Conservation (phyloP, 208 protist genomes). For the Leishmania major region DNA sequence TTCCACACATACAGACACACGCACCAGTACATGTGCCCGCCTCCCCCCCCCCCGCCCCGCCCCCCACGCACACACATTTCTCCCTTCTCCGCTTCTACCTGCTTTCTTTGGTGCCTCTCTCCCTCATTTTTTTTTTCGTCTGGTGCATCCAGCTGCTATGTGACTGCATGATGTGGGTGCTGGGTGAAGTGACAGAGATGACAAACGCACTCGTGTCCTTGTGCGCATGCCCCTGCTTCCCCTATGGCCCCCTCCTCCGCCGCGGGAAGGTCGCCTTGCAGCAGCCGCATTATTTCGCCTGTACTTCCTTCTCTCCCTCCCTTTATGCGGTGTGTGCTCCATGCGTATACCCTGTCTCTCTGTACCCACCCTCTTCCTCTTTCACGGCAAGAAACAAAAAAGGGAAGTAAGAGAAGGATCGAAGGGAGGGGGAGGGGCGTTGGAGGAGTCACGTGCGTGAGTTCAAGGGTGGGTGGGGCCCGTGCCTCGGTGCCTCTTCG, state of each 20-base stretch:
- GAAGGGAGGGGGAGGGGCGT: too few relatives aligned
- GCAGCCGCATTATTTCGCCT: background rate
- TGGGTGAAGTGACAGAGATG: background rate
- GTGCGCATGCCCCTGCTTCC: background rate
- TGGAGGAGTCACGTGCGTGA: too few relatives aligned
- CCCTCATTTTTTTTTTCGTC: background rate
- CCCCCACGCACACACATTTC: background rate
- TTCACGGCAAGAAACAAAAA: too few relatives aligned
- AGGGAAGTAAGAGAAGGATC: too few relatives aligned
- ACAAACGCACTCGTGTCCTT: background rate
- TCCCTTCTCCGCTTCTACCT: background rate
- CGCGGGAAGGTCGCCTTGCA: background rate
- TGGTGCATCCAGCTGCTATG: background rate
- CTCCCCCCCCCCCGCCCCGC: background rate
- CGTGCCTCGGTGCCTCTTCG: too few relatives aligned
- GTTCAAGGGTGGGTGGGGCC: too few relatives aligned
- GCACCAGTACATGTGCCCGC: background rate
- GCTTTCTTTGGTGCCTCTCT: background rate
- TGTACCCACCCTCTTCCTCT: background rate
- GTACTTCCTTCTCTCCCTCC: background rate
- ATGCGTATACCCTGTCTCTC: background rate
- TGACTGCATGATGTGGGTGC: background rate
- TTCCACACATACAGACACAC: slow-evolving; percentile 5
- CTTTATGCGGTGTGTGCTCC: background rate
- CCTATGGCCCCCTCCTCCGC: background rate